A percentile compares a stretch with the other conserved stretches of the same genome.
Evolutionary conservation across 345 rosid genomes (phyloP).

Genomic region (Euphorbia tirucalli): DNA sequence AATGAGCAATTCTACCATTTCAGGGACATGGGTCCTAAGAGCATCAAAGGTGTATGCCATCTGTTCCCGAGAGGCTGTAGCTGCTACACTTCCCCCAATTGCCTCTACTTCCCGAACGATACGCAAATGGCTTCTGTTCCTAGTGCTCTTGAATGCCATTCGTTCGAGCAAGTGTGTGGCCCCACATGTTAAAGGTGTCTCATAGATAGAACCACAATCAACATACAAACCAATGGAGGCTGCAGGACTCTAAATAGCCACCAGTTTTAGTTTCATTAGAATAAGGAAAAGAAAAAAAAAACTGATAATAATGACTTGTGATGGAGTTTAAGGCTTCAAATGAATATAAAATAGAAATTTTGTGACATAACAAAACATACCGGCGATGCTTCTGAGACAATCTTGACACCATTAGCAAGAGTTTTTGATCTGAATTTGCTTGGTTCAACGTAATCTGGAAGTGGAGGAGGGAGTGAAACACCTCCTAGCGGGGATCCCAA

Average conservation of each 20-base stretch:
- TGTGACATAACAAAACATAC: slow-evolving; percentile 29
- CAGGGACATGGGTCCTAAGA: slow-evolving; percentile 78
- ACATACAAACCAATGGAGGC: slow-evolving; percentile 82
- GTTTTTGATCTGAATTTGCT: slow-evolving; percentile 51
- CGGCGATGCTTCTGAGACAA: slow-evolving; percentile 62
- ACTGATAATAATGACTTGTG: not conserved
- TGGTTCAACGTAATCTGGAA: slow-evolving; percentile 67
- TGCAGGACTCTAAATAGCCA: slow-evolving; percentile 53
- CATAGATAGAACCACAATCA: slow-evolving; percentile 70
- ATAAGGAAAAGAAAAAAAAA: slow-evolving; percentile 6
- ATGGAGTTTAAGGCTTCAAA: not conserved
- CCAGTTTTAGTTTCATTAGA: slow-evolving; percentile 10
- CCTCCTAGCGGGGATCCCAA: slow-evolving; percentile 58
- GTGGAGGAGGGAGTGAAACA: slow-evolving; percentile 47
- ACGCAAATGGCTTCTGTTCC: slow-evolving; percentile 71
- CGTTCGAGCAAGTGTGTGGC: slow-evolving; percentile 78
- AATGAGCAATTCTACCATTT: slow-evolving; percentile 84
- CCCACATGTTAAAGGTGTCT: slow-evolving; percentile 64
- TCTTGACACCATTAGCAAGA: slow-evolving; percentile 69
- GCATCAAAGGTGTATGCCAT: slow-evolving; percentile 89
- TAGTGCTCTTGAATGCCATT: slow-evolving; percentile 86
- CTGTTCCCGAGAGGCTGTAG: slow-evolving; percentile 85
- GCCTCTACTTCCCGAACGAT: slow-evolving; percentile 85
- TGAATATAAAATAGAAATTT: not conserved
- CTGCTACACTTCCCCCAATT: slow-evolving; percentile 68